Percentiles rank a stretch among this genome's conserved stretches.
Evolutionary conservation across 2,329 filamentous ascomycete genomes (phyloP).

Genomic region (Xylariaceae sp.): DNA sequence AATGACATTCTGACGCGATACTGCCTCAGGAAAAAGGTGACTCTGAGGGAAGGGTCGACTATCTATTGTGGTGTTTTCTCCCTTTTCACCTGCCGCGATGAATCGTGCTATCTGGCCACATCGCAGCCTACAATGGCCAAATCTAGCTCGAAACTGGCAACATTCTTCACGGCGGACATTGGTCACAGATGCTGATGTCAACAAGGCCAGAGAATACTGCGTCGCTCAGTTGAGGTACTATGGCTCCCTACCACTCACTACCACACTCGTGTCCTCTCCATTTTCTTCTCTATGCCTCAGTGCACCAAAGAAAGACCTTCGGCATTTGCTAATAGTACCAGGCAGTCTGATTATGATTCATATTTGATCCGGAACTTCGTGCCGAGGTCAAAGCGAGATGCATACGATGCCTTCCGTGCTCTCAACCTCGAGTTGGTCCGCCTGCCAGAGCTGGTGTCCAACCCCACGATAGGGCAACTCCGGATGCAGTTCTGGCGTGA

Average conservation of each 20-base stretch:
- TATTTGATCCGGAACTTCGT: conserved; percentile 83
- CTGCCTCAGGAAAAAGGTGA: no score
- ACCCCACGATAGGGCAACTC: conserved; percentile 77
- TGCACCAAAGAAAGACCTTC: no score
- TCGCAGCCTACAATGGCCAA: conserved; percentile 22
- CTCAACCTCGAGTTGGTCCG: conserved; percentile 90
- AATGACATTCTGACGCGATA: no score
- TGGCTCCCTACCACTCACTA: no score
- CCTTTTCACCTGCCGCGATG: no score
- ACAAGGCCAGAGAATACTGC: conserved; percentile 50
- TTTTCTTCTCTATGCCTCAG: no score
- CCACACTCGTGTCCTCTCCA: no score
- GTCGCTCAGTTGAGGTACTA: conserved; percentile 45
- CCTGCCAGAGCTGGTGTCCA: conserved; percentile 85
- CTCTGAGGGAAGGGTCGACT: no score
- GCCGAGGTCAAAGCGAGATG: conserved; percentile 65
- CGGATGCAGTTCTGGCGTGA: conserved; percentile 96
- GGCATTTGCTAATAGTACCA: conserved; percentile 38
- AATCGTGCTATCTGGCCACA: conserved; percentile 21
- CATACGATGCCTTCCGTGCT: conserved; percentile 84
- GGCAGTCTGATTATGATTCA: conserved; percentile 83
- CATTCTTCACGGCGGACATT: conserved; percentile 32
- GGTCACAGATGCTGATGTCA: conserved; percentile 46
- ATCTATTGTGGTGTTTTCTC: no score
- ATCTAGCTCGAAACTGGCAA: conserved; percentile 8